Conservation (phyloP, 129 eudicot genomes). For the Arctium minus region DNA sequence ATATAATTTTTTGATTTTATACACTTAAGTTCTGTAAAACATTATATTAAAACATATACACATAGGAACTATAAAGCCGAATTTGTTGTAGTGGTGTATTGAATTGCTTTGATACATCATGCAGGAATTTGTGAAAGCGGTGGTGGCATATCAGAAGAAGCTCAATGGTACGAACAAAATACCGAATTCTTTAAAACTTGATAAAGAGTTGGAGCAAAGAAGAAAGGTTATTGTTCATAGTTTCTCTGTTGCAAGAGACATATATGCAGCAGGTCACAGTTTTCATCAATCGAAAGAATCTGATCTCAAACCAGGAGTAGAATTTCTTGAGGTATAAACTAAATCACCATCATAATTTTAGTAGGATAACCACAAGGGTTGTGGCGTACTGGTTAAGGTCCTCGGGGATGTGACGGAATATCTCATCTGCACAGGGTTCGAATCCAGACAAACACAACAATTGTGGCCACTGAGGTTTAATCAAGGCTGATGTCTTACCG, state of each 20-base stretch:
- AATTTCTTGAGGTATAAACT: conserved; percentile 78
- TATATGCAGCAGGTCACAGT: conserved; percentile 44
- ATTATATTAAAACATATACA: too few relatives aligned
- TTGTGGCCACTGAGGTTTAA: too few relatives aligned
- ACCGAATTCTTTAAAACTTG: conserved; percentile 44
- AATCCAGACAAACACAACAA: too few relatives aligned
- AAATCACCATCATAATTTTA: background rate
- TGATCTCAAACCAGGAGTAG: conserved; percentile 77
- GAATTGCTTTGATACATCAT: background rate
- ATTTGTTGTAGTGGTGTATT: background rate
- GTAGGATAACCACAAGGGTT: too few relatives aligned
- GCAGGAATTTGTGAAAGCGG: conserved; percentile 93
- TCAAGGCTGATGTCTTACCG: too few relatives aligned
- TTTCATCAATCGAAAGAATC: conserved; percentile 39
- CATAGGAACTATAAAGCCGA: background rate
- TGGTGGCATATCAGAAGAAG: conserved; percentile 71
- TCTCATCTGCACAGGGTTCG: too few relatives aligned
- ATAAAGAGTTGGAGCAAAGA: conserved; percentile 64
- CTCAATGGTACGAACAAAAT: conserved; percentile 37
- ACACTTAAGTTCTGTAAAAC: background rate
- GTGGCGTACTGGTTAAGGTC: too few relatives aligned
- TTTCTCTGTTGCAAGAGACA: conserved; percentile 72
- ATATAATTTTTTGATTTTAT: too few relatives aligned
- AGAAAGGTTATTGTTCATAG: conserved; percentile 60
- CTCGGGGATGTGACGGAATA: too few relatives aligned